Percentiles rank a stretch among this genome's conserved stretches.
These are phyloP conservation scores for Zasmidium angulare DNA, from an alignment of 2,329 filamentous ascomycete genomes.

Conservation along the genomic window DNA sequence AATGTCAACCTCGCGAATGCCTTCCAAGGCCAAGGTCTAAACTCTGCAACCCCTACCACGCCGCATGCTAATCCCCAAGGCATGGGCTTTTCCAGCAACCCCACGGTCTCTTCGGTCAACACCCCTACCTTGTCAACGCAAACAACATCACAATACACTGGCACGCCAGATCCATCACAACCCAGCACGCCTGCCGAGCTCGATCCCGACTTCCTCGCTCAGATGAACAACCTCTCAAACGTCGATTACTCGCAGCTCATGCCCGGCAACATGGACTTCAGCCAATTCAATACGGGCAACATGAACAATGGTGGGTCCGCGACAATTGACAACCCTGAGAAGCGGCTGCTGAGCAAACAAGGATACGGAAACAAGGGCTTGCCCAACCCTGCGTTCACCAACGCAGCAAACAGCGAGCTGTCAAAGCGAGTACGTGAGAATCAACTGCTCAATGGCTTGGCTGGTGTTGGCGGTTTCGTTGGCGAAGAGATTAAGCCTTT, in stretches of 20 bases:
- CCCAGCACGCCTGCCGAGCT: conserved; percentile 71
- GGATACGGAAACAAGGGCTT: conserved; percentile 59
- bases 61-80: conserved; percentile 66
- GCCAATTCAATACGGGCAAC: conserved; percentile 56
- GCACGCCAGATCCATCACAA: conserved; percentile 65
- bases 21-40: conserved; percentile 68
- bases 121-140: conserved; percentile 80
- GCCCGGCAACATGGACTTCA: conserved; percentile 39
- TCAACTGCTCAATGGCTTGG: conserved; percentile 58
- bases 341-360: conserved; percentile 81
- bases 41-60: conserved; percentile 82
- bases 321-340: conserved; percentile 87
- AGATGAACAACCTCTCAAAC: conserved; percentile 39
- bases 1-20: conserved; percentile 77
- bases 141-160: conserved; percentile 60
- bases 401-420: conserved; percentile 70
- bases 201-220: conserved; percentile 50
- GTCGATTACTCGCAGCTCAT: conserved; percentile 37
- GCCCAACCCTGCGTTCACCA: conserved; percentile 59
- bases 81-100: conserved; percentile 85
- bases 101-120: conserved; percentile 95
- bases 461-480: conserved; percentile 48
- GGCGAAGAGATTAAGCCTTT: conserved; percentile 96
- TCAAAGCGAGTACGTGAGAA: conserved; percentile 65
- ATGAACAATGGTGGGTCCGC: conserved; percentile 52